Evolutionary conservation across 768 basidiomycete species (phyloP), one percentile per base, ranked within the genome.

Genomic region (Sarcodon aspratus): DNA sequence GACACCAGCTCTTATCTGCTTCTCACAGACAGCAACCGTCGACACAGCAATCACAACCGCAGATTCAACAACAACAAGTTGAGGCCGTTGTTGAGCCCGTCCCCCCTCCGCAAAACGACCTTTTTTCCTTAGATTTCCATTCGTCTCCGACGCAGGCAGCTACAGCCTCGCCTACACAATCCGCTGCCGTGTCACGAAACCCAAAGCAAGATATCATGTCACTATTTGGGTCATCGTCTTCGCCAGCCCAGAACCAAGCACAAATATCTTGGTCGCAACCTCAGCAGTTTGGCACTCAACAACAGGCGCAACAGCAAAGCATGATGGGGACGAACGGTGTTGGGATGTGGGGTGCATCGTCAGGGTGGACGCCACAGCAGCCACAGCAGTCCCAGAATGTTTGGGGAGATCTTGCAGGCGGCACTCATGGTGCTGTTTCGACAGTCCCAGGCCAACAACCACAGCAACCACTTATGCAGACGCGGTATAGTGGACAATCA

Each of bases 71-170:
- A 17, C 40, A 51, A 38, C 31, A 56, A 48, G 54, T 51, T 32
- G 48, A 59, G 10, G 47, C 63, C 15, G 53, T 62, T 1, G 55
- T 68, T 12, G 53, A 63, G 45, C 53, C 57, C 36, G 56, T 63
- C 50, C 51, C 49, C 31, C 62, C 66, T 27, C 63, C 74, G 10
- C 64, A 70, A 50, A 74, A 83, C 52, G 85, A 87, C 56, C 68
- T 95, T 7, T 93, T 94, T 61, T 78, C 82, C 27, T 79, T 94
- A 48, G 90, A 94, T 63, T 95, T 94, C 64, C 83, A 85, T 55
- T 70, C 80, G 1, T 79, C 85, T 1, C 57, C 75, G 3, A 45
- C 68, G 6, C 40, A 69, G 7, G 31, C 53, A 8, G 49, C 58
- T n/a, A 56, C 57, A 6, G 59, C 50, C 48, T n/a, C 59, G 3